Evolutionary conservation across 768 basidiomycete species (phyloP).

Genomic region (Tricholoma sp.): DNA sequence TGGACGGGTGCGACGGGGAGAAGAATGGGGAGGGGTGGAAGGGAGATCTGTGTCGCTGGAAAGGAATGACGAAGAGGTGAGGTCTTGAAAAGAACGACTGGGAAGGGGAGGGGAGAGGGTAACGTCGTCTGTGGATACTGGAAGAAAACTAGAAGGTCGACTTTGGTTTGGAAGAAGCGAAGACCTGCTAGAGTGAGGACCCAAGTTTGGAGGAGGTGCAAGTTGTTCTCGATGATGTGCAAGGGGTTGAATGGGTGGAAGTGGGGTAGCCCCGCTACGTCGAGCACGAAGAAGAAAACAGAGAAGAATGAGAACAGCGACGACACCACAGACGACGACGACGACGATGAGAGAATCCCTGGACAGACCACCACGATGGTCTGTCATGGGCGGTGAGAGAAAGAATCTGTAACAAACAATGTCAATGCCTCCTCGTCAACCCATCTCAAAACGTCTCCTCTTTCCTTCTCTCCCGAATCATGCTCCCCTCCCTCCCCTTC

Average conservation of each 20-base stretch:
- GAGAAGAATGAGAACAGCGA: conserved; percentile 34
- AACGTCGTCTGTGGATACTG: background rate
- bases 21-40: conserved; percentile 16
- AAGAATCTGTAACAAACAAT: background rate
- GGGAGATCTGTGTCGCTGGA: conserved; percentile 10
- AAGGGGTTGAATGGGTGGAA: conserved; percentile 63
- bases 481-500: conserved; percentile 38
- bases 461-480: conserved; percentile 49
- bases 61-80: conserved; percentile 13
- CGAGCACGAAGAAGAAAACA: conserved; percentile 31
- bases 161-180: background rate
- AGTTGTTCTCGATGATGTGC: conserved; percentile 45
- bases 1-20: conserved; percentile 19
- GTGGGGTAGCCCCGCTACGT: conserved; percentile 32
- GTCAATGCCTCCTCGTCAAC: conserved; percentile 17
- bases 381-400: conserved; percentile 7
- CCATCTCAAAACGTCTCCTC: conserved; percentile 53
- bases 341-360: conserved; percentile 46
- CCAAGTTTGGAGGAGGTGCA: background rate
- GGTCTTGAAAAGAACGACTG: conserved; percentile 14
- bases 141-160: conserved; percentile 5
- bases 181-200: conserved; percentile 5
- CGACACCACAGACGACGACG: conserved; percentile 40
- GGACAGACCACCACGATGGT: conserved; percentile 19
- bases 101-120: background rate